Conservation (phyloP, 2,329 filamentous ascomycete genomes). For the Colletotrichum caudatum region DNA sequence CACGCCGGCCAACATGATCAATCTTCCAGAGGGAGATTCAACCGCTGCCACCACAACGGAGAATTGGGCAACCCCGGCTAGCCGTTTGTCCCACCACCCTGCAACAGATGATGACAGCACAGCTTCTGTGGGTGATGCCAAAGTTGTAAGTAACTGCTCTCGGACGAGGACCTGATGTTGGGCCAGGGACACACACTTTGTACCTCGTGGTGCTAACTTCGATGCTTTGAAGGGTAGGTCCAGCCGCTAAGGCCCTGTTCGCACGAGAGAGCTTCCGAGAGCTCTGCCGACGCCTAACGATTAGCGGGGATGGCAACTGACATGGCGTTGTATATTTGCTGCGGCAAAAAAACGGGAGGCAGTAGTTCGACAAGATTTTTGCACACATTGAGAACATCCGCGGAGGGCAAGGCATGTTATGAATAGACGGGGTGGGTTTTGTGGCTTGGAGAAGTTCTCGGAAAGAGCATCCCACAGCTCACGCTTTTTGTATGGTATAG, state of each 20-base stretch:
- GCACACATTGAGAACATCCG: conserved; percentile 12
- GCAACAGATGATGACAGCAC: conserved; percentile 6
- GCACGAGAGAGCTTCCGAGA: background rate
- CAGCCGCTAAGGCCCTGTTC: background rate
- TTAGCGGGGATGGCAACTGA: background rate
- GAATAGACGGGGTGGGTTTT: conserved; percentile 21
- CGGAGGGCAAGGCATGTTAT: conserved; percentile 22
- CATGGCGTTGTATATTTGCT: background rate
- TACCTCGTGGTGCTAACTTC: background rate
- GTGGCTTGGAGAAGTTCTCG: conserved; percentile 33
- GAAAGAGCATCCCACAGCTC: conserved; percentile 17
- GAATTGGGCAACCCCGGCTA: conserved; percentile 35
- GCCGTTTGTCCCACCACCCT: conserved; percentile 29
- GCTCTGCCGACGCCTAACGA: background rate
- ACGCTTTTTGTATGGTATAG: conserved; percentile 38
- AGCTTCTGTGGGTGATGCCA: background rate
- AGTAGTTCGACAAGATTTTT: conserved; percentile 4
- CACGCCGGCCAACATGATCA: conserved; percentile 27
- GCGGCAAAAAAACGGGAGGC: background rate
- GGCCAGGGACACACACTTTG: background rate
- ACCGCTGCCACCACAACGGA: conserved; percentile 33
- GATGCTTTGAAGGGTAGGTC: background rate
- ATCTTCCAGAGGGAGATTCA: conserved; percentile 12
- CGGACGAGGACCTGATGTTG: background rate
- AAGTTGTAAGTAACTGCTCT: background rate